phyloP scores from a whole-genome alignment of 2,329 filamentous ascomycete species.

The Talaromyces sp. region DNA sequence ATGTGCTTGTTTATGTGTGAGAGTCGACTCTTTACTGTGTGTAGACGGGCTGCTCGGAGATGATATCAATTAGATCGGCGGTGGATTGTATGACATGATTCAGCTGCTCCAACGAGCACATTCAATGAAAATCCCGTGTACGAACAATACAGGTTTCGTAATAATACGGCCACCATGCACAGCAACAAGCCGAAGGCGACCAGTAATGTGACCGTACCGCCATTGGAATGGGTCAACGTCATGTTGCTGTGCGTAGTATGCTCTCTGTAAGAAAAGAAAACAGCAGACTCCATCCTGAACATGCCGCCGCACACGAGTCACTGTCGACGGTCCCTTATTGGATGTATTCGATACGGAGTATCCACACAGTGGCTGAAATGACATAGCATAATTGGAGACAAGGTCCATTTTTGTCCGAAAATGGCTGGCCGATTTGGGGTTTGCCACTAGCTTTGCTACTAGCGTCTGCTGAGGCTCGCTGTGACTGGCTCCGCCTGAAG shows the following conservation, averaged over 20 bases:
- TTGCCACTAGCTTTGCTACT: constrained; percentile 15
- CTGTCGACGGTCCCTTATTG: constrained; percentile 1
- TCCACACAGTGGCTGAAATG: constrained; percentile 12
- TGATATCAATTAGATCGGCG: neutral
- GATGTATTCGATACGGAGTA: neutral
- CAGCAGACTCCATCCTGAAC: constrained; percentile 26
- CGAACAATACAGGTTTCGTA: too few species aligned
- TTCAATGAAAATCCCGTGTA: neutral
- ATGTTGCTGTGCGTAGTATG: neutral
- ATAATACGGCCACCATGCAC: neutral
- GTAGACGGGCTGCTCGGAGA: neutral
- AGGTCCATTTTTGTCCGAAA: neutral
- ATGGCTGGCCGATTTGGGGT: constrained; percentile 1
- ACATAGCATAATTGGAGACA: constrained; percentile 6
- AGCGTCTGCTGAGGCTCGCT: neutral
- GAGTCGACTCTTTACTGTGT: too few species aligned
- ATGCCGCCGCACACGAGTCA: constrained; percentile 7
- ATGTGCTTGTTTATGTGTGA: neutral
- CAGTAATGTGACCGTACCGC: neutral
- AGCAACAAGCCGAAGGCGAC: neutral
- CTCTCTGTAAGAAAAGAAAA: constrained; percentile 17
- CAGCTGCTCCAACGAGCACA: neutral
- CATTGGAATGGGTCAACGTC: constrained; percentile 17
- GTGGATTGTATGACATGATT: neutral
- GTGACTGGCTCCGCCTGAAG: neutral